These are phyloP conservation scores for Nannochloropsis gaditana DNA, from an alignment of 108 stramenopile genomes.

Conservation along the genomic window DNA sequence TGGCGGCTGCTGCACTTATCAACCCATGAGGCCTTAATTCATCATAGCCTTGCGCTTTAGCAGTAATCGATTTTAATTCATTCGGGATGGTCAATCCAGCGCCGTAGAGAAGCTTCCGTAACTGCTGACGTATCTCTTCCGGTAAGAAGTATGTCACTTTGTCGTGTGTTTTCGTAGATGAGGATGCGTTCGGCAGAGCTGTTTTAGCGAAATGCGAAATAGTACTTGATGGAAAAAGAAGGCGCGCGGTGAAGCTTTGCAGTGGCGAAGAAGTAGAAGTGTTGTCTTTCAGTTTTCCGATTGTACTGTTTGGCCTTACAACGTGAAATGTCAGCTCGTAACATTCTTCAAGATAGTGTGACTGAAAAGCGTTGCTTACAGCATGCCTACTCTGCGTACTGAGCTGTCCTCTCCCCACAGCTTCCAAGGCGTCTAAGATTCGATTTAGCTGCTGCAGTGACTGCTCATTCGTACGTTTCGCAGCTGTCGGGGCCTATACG, in stretches of 20 bases:
- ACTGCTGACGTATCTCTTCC: neutral
- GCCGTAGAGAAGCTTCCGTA: neutral
- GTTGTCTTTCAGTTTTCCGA: too few species aligned
- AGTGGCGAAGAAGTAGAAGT: neutral
- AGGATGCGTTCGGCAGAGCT: neutral
- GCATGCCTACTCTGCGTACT: neutral
- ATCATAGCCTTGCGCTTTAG: too few species aligned
- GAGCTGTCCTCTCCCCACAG: neutral
- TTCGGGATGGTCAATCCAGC: neutral
- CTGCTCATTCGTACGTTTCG: slow-evolving; percentile 20
- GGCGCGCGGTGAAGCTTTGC: neutral
- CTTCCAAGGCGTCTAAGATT: neutral
- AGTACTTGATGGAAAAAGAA: neutral
- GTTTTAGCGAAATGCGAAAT: neutral
- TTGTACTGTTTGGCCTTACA: neutral
- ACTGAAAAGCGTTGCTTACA: neutral
- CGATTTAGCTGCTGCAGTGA: neutral
- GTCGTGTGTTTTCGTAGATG: neutral
- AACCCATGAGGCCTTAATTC: neutral
- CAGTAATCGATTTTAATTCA: neutral
- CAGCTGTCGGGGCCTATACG: neutral
- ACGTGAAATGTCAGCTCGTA: slow-evolving; percentile 11
- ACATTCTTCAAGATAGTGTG: neutral
- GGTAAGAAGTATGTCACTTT: neutral
- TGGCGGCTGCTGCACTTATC: neutral